Percentiles rank a stretch among this genome's conserved stretches.
Evolutionary conservation across 306 rosid species (phyloP).

Genomic region (Sphenostylis stenocarpa): DNA sequence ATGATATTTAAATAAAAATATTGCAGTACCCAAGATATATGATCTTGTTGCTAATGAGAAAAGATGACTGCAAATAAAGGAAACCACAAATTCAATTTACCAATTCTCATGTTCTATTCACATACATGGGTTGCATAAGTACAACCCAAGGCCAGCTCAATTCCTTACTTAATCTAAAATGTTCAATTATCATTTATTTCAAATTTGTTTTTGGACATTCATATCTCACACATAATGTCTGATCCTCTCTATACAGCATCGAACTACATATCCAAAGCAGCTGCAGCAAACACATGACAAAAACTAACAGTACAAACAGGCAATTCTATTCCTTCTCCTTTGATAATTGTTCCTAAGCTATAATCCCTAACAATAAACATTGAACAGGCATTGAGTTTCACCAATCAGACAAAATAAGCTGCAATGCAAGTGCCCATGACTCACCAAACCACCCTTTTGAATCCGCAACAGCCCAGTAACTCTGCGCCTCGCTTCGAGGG

Average conservation of each 20-base stretch:
- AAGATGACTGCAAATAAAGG: not conserved
- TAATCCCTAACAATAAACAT: not conserved
- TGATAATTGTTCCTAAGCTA: not conserved
- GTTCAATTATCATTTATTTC: not conserved
- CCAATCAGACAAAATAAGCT: not conserved
- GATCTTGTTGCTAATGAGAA: not conserved
- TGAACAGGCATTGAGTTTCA: not conserved
- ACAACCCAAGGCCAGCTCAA: slow-evolving; percentile 1
- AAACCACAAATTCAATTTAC: not conserved
- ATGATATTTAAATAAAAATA: not conserved
- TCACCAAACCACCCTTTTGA: slow-evolving; percentile 87
- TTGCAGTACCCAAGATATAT: not conserved
- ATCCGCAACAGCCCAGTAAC: slow-evolving; percentile 95
- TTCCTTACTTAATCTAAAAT: slow-evolving; percentile 14
- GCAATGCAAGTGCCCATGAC: slow-evolving; percentile 22
- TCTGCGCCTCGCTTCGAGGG: slow-evolving; percentile 96
- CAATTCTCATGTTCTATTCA: not conserved
- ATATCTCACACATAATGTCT: not conserved
- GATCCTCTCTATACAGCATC: not conserved
- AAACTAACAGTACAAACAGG: not conserved
- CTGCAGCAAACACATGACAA: not conserved
- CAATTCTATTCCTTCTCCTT: not conserved
- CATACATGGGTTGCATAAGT: not conserved
- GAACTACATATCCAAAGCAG: not conserved
- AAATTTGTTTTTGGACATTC: not conserved